Evolutionary conservation across 2,329 filamentous ascomycete species (phyloP), one percentile per base, ranked within the genome.

Genomic region (Penicillium verrucosum): DNA sequence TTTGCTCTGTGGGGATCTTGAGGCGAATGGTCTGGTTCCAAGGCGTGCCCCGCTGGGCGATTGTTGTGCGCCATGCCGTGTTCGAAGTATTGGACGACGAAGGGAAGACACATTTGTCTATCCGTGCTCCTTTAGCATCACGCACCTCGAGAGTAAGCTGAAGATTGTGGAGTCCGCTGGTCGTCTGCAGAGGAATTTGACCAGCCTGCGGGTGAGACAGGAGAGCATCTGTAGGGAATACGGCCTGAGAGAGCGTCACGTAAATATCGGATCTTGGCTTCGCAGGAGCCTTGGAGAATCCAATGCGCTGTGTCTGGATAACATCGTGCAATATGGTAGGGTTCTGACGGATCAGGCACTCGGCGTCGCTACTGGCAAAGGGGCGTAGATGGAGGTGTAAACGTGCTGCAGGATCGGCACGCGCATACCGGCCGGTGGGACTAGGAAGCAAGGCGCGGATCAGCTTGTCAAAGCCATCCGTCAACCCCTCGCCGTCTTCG

Each of bases 191-290:
- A 2, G 88, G 86, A 11, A 93, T 87, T 60, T 89, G 89, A n/a
- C 90, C 91, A 34, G 89, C 87, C 66, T 96, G 90, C 0, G 86
- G 85, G 67, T 89, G 86, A 9, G 85, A 83, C 23, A 88, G 74
- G 40, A 83, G 78, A 11, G 83, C 82, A 61, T 85, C 82, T 56
- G 86, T 86, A 18, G 88, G 87, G 25, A 99, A 79, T n/a, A 87
- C 81, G 0, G 91, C 89, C 61, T 91, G 87, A 56, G 86, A 85
- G 46, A 99, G 75, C 0, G 92, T 97, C 43, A 99, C 75, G 70
- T 99, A 99, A 49, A 99, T 97, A 72, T 99, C 95, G 11, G 92
- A 97, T 66, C 95, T 83, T 16, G 89, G 82, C 70, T 91, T 92
- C 0, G 89, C 92, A 0, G 94, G 93, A 1, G 92, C 92, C 12